phyloP scores from a whole-genome alignment of 805 yeast genomes.

The Metschnikowia kofuensis region DNA sequence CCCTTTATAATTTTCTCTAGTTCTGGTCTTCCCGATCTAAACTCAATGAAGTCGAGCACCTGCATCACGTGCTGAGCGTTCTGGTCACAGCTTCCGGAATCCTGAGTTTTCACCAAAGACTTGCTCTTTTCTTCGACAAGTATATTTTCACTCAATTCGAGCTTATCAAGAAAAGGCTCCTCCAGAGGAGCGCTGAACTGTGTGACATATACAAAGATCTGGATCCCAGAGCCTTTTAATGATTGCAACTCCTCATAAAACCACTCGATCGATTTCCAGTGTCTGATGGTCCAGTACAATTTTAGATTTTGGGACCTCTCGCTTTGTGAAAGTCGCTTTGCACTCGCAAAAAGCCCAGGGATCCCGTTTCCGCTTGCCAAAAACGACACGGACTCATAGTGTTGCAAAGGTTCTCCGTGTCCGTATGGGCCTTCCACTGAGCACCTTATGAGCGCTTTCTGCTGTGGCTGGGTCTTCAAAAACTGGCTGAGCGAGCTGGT shows the following conservation, averaged over 20 bases:
- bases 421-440: slow-evolving; percentile 65
- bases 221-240: slow-evolving; percentile 25
- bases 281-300: slow-evolving; percentile 37
- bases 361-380: slow-evolving; percentile 66
- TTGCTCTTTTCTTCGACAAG: background rate
- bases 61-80: slow-evolving; percentile 13
- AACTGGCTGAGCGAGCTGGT: slow-evolving; percentile 40
- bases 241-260: slow-evolving; percentile 35
- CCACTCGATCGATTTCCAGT: slow-evolving; percentile 37
- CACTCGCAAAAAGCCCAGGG: slow-evolving; percentile 52
- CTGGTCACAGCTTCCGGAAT: background rate
- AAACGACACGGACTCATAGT: slow-evolving; percentile 46
- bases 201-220: slow-evolving; percentile 34
- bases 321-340: slow-evolving; percentile 21
- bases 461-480: slow-evolving; percentile 26
- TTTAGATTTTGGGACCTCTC: slow-evolving; percentile 8
- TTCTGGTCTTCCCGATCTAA: slow-evolving; percentile 44
- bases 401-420: slow-evolving; percentile 42
- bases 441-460: slow-evolving; percentile 36
- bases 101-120: background rate
- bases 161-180: slow-evolving; percentile 4
- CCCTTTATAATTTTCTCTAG: slow-evolving; percentile 27
- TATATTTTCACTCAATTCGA: background rate
- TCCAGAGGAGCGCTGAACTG: slow-evolving; percentile 7
- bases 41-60: slow-evolving; percentile 33